phyloP scores from a whole-genome alignment of 768 basidiomycete species.

The Suillus hirtellus region DNA sequence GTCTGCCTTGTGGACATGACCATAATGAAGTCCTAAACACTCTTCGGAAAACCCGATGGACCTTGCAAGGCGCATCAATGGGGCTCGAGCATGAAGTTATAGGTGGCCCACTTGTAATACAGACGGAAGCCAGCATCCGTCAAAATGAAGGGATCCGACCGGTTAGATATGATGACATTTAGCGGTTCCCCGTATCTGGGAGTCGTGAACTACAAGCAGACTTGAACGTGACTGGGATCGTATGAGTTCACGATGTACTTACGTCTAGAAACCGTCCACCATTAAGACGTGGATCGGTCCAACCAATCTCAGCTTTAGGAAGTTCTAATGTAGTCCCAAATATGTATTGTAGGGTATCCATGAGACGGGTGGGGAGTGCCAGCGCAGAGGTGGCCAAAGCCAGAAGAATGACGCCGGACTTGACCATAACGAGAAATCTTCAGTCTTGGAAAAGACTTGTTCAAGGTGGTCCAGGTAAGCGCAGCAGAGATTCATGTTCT shows the following conservation, averaged over 20 bases:
- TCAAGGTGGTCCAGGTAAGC: slow-evolving; percentile 1
- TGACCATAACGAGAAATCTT: slow-evolving; percentile 1
- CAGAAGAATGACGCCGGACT: background rate
- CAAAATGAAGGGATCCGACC: slow-evolving; percentile 78
- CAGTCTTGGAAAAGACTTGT: background rate
- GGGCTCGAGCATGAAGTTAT: background rate
- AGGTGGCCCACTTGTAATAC: slow-evolving; percentile 60
- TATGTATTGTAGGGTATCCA: slow-evolving; percentile 4
- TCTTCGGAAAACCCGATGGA: slow-evolving; percentile 83
- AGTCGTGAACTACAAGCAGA: slow-evolving; percentile 57
- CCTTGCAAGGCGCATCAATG: slow-evolving; percentile 34
- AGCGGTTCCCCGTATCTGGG: slow-evolving; percentile 74
- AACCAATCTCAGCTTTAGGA: slow-evolving; percentile 38
- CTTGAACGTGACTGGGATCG: background rate
- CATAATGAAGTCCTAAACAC: slow-evolving; percentile 78
- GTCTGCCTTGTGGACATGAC: slow-evolving; percentile 74
- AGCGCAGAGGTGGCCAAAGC: background rate
- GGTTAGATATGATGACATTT: slow-evolving; percentile 79
- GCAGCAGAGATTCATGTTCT: background rate
- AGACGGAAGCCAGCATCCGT: slow-evolving; percentile 68
- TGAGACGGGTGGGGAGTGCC: slow-evolving; percentile 1
- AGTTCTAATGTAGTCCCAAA: background rate
- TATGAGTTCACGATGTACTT: slow-evolving; percentile 24
- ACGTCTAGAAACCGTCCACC: slow-evolving; percentile 82
- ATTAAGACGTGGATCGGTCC: slow-evolving; percentile 67